phyloP scores from a whole-genome alignment of 208 protist genomes.

The Crithidia mellificae region DNA sequence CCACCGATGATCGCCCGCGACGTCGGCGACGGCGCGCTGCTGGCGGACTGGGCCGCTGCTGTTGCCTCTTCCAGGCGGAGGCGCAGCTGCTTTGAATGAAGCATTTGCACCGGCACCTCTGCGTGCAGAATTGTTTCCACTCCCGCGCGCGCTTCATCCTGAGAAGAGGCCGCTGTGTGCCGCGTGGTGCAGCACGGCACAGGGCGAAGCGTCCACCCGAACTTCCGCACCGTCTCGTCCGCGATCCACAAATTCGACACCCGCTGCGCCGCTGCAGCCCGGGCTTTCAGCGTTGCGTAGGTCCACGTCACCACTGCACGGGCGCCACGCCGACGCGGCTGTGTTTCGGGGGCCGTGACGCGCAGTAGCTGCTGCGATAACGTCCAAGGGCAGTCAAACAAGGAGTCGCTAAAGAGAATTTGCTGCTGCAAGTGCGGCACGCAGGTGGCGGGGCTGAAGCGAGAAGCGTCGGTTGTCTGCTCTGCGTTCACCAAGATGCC shows the following conservation, averaged over 20 bases:
- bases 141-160: background rate
- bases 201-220: conserved; percentile 24
- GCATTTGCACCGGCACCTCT: background rate
- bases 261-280: conserved; percentile 18
- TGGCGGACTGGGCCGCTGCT: background rate
- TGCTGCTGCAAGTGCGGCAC: conserved; percentile 30
- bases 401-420: conserved; percentile 16
- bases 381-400: conserved; percentile 7
- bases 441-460: conserved; percentile 42
- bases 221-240: conserved; percentile 7
- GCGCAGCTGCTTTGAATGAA: background rate
- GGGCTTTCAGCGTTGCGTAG: conserved; percentile 13
- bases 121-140: conserved; percentile 6
- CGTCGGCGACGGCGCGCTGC: too few species aligned
- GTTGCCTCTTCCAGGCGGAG: background rate
- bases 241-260: conserved; percentile 35
- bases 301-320: conserved; percentile 16
- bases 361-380: conserved; percentile 25
- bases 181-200: background rate
- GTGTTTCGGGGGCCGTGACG: background rate
- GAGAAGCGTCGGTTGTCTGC: conserved; percentile 58
- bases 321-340: background rate
- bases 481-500: conserved; percentile 47
- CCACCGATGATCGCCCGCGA: too few species aligned
- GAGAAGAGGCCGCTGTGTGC: too few species aligned